Base-by-base conservation (phyloP, 441 rosid species). In the Mallotus japonicus region DNA sequence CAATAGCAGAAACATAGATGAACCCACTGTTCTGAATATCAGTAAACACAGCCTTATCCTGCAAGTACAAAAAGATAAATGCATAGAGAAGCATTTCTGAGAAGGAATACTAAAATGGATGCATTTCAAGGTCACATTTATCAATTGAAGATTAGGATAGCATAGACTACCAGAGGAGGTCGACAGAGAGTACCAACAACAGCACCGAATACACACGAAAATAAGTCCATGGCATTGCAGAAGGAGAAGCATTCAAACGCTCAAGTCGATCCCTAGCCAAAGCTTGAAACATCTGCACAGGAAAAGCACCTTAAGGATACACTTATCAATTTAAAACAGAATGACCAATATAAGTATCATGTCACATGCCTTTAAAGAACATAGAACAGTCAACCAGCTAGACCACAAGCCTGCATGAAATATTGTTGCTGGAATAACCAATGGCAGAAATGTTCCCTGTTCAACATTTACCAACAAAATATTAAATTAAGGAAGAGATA, bases 211-310 rank as follows among this genome's bases (percentile, higher is more conserved):
- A 93, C 67, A 92, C 96, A 49, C 96, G 98, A 71, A 93, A 88
- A 83, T 91, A 91, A 75, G 89, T 84, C 96, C 97, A 88, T 1
- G 93, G 92, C 37, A 89, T 87, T 73, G 94, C 92, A 75, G 97
- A 86, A 75, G 98, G 98, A 78, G 99, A 95, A 67, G 99, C 91
- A 83, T 95, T 93, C 85, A 95, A 80, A 62, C 91, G 88, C 76
- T 95, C 99, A 78, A 95, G 94, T 69, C 99, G 91, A 82, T 95
- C 99, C 83, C 97, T 90, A 70, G 93, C 96, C 88, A 95, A 83
- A 76, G 97, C 97, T 90, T 95, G 99, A 87, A 93, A 95, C 99
- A 93, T 91, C 99, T 95, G 87, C 55, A 69, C 70, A 51, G 12
- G 56, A 6, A 72, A 54, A 59, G 44, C 37, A 56, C 55, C 56